Conservation (phyloP, 805 yeast genomes). For the Saturnispora gosingensis region DNA sequence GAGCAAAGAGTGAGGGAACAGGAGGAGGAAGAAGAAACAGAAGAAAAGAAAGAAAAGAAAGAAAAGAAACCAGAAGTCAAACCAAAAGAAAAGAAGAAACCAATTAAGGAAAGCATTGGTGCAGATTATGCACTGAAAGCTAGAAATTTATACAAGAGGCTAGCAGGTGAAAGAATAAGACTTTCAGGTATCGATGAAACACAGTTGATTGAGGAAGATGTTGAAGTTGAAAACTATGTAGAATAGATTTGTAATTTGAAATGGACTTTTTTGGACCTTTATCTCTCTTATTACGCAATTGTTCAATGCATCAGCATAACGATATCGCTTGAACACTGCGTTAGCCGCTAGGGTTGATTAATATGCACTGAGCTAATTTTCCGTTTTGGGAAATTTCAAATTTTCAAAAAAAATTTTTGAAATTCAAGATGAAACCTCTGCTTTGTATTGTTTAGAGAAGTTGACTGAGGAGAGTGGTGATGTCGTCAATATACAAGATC, state of each 20-base stretch:
- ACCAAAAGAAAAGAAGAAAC: background rate
- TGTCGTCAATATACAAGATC: background rate
- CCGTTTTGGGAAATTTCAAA: background rate
- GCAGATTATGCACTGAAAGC: conserved; percentile 13
- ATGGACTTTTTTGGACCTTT: background rate
- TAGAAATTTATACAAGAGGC: conserved; percentile 5
- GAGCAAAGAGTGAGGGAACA: conserved; percentile 2
- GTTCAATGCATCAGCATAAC: background rate
- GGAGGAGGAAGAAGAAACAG: background rate
- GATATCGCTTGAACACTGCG: background rate
- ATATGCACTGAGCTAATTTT: background rate
- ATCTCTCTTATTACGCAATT: background rate
- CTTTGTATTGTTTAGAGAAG: too few species aligned
- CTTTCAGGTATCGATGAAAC: conserved; percentile 7
- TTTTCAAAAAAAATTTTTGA: background rate
- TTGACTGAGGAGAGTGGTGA: background rate
- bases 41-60: background rate
- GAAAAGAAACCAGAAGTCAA: background rate
- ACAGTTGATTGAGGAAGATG: conserved; percentile 11
- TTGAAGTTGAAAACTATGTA: conserved; percentile 14
- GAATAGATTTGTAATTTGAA: background rate
- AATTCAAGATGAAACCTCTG: background rate
- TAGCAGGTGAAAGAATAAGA: conserved; percentile 1
- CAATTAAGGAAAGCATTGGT: conserved; percentile 2
- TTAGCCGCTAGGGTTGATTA: background rate